Evolutionary conservation across 2,329 filamentous ascomycete species (phyloP).

Genomic region (Fusarium drepaniforme): DNA sequence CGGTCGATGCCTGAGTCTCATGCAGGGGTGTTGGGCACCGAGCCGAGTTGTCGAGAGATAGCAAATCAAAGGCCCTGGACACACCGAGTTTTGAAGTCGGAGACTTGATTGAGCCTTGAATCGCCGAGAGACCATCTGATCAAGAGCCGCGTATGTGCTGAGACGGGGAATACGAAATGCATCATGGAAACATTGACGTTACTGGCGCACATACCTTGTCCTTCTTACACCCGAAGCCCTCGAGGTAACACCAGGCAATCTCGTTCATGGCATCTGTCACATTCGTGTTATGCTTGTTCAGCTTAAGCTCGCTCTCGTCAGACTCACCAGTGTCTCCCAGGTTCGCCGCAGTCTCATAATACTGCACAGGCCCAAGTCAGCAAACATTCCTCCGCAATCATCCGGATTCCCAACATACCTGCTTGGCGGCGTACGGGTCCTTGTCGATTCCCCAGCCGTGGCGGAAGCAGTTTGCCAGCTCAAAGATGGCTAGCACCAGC

Average conservation of each 20-base stretch:
- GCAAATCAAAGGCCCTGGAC: conserved; percentile 28
- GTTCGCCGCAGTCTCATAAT: conserved; percentile 98
- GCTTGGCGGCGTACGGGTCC: conserved; percentile 86
- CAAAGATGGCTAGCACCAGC: conserved; percentile 95
- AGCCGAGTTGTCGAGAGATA: conserved; percentile 4
- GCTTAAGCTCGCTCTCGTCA: conserved; percentile 4
- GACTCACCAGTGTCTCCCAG: conserved; percentile 83
- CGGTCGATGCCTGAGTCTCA: conserved; percentile 22
- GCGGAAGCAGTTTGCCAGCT: conserved; percentile 92
- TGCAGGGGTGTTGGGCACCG: conserved; percentile 27
- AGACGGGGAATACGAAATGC: conserved; percentile 12
- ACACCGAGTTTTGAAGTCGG: conserved; percentile 22
- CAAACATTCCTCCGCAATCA: conserved; percentile 2
- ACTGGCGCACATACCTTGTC: conserved; percentile 83
- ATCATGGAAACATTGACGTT: conserved; percentile 11
- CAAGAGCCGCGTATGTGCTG: not conserved
- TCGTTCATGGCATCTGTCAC: conserved; percentile 93
- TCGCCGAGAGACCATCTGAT: not conserved
- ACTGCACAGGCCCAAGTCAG: conserved; percentile 62
- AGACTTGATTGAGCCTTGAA: not conserved
- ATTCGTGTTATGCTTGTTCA: conserved; percentile 20
- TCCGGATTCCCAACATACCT: conserved; percentile 58
- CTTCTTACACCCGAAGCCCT: conserved; percentile 98
- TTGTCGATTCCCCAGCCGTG: conserved; percentile 93
- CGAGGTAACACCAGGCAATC: conserved; percentile 92